Evolutionary conservation across 176 grass and related monocot genomes (phyloP).

Genomic region (Leersia perrieri): DNA sequence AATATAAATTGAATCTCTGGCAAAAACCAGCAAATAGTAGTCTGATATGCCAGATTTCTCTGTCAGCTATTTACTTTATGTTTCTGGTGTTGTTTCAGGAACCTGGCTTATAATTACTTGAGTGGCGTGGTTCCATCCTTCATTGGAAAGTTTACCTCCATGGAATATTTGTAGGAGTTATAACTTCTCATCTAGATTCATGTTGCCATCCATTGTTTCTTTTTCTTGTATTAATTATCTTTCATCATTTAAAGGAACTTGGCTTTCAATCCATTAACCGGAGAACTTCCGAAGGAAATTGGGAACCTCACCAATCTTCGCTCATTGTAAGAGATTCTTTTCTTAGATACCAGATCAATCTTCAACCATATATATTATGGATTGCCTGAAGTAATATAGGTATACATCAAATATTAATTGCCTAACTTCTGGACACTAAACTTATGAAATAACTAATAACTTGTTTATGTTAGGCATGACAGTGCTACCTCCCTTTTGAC

Average conservation of each 20-base stretch:
- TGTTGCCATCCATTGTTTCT: not conserved
- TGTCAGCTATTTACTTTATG: not conserved
- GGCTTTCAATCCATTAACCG: conserved; percentile 62
- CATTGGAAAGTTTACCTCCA: not conserved
- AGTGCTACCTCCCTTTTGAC: not conserved
- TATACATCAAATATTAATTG: not conserved
- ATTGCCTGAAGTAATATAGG: not conserved
- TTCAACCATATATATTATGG: not conserved
- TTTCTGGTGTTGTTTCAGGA: not conserved
- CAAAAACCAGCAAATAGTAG: not conserved
- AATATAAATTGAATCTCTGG: not conserved
- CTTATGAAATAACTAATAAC: not conserved
- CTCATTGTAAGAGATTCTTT: conserved; percentile 45
- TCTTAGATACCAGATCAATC: not conserved
- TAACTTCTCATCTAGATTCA: not conserved
- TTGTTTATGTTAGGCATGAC: not conserved
- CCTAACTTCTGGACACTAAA: not conserved
- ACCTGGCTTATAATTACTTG: not conserved
- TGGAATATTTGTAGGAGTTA: not conserved
- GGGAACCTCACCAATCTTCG: conserved; percentile 56
- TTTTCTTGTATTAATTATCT: not conserved
- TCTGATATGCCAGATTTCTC: not conserved
- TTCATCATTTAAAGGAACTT: conserved; percentile 21
- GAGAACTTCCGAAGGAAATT: conserved; percentile 63
- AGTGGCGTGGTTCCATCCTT: not conserved